Conservation (phyloP, 2,329 filamentous ascomycete species). For the Stagonosporopsis chrysanthemi region DNA sequence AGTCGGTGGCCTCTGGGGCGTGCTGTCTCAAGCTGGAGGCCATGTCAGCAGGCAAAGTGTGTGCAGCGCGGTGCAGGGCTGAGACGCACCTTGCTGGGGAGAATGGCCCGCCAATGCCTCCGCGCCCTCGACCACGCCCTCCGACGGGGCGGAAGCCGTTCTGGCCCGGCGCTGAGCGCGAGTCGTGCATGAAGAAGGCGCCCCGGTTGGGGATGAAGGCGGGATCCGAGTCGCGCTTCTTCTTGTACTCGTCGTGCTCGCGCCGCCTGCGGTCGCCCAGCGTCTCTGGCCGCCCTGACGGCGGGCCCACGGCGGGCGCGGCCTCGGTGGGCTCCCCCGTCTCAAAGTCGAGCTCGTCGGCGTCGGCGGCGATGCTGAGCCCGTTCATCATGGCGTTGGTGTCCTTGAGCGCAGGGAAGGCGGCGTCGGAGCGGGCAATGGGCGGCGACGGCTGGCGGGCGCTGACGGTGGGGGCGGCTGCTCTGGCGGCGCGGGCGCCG, state of each 20-base stretch:
- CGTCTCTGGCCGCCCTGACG: slow-evolving; percentile 57
- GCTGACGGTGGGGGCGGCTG: slow-evolving; percentile 18
- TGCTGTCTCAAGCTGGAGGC: slow-evolving; percentile 50
- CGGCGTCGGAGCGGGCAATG: slow-evolving; percentile 48
- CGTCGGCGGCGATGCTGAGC: slow-evolving; percentile 56
- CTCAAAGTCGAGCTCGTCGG: slow-evolving; percentile 61
- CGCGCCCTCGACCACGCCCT: slow-evolving; percentile 66
- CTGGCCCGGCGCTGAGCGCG: slow-evolving; percentile 76
- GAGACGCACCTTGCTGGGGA: slow-evolving; percentile 67
- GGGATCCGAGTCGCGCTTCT: slow-evolving; percentile 85
- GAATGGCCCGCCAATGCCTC: slow-evolving; percentile 59
- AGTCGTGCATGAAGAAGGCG: slow-evolving; percentile 97
- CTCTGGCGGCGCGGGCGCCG: slow-evolving; percentile 45
- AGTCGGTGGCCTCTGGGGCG: slow-evolving; percentile 66
- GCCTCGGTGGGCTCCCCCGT: slow-evolving; percentile 46
- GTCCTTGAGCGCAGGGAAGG: slow-evolving; percentile 56
- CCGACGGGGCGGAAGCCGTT: slow-evolving; percentile 76
- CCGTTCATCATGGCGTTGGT: slow-evolving; percentile 70
- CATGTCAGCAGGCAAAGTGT: slow-evolving; percentile 31
- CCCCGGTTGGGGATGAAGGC: slow-evolving; percentile 94
- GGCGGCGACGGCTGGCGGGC: slow-evolving; percentile 44
- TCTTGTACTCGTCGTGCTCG: slow-evolving; percentile 91
- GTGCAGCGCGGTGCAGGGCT: neutral
- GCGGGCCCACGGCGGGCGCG: slow-evolving; percentile 46
- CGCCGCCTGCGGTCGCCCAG: slow-evolving; percentile 75